A percentile compares a stretch with the other conserved stretches of the same genome.
Conservation (phyloP, 2,329 filamentous ascomycete genomes). For the Colletotrichum sp. region DNA sequence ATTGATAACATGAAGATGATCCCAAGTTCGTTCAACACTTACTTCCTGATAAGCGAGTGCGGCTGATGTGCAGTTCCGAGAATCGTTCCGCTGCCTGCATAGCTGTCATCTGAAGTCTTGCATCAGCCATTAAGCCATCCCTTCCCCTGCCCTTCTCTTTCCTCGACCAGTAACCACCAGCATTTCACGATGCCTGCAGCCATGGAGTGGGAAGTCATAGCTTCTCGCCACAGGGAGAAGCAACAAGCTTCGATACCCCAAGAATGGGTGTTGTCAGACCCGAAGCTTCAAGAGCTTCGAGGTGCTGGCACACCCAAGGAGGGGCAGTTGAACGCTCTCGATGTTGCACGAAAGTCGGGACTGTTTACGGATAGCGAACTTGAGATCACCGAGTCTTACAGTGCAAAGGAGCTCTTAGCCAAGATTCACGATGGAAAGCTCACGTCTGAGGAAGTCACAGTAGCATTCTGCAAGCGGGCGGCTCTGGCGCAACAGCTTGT, state of each 20-base stretch:
- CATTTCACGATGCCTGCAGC: not conserved
- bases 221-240: conserved; percentile 9
- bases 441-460: conserved; percentile 27
- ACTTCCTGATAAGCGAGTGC: not conserved
- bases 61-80: not conserved
- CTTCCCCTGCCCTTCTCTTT: not conserved
- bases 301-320: conserved; percentile 8
- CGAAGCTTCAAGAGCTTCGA: not conserved
- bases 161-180: not conserved
- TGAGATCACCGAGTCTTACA: conserved; percentile 24
- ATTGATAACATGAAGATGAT: not conserved
- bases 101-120: not conserved
- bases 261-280: conserved; percentile 12
- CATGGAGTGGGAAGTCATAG: conserved; percentile 12
- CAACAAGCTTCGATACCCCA: conserved; percentile 16
- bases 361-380: conserved; percentile 25
- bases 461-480: conserved; percentile 31
- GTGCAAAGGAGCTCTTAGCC: conserved; percentile 17
- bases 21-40: not conserved
- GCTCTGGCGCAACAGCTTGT: conserved; percentile 32
- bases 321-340: conserved; percentile 14
- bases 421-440: conserved; percentile 21
- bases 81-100: not conserved
- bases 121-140: not conserved
- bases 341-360: not conserved